Percentiles rank a stretch among this genome's conserved stretches.
These are phyloP conservation scores for Ilex asprella DNA, from an alignment of 257 asterid genomes.

Conservation along the genomic window DNA sequence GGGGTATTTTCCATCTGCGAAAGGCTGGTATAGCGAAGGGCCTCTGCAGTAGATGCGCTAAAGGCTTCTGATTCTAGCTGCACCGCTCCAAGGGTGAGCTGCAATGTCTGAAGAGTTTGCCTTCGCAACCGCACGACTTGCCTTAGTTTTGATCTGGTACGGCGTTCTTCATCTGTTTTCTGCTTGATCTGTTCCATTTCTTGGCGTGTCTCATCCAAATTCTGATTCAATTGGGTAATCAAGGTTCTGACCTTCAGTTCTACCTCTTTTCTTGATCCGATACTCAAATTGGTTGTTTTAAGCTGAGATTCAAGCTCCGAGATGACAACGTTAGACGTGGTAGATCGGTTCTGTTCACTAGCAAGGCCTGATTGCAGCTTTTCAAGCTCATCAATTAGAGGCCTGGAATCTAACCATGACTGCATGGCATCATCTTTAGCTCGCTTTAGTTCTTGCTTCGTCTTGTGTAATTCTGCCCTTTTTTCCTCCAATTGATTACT, in stretches of 20 bases:
- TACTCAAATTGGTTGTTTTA: slow-evolving; percentile 19
- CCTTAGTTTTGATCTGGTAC: slow-evolving; percentile 30
- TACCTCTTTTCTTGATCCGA: slow-evolving; percentile 36
- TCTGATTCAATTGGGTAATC: slow-evolving; percentile 29
- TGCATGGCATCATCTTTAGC: slow-evolving; percentile 62
- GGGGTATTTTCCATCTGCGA: slow-evolving; percentile 14
- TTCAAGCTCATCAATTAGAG: slow-evolving; percentile 56
- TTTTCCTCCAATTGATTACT: slow-evolving; percentile 12
- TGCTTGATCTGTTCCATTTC: slow-evolving; percentile 37
- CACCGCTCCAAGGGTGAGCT: slow-evolving; percentile 43
- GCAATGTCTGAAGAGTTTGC: slow-evolving; percentile 45
- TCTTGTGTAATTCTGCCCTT: slow-evolving; percentile 28
- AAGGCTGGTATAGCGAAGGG: slow-evolving; percentile 25
- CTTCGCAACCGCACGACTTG: slow-evolving; percentile 30
- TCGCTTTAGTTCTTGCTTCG: slow-evolving; percentile 33
- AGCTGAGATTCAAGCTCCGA: slow-evolving; percentile 39
- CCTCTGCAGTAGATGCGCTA: slow-evolving; percentile 39
- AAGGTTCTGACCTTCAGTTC: slow-evolving; percentile 21
- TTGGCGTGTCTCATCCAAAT: slow-evolving; percentile 28
- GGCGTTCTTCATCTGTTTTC: slow-evolving; percentile 36
- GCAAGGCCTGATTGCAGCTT: slow-evolving; percentile 40
- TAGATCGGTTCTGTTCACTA: slow-evolving; percentile 17
- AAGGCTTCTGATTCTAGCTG: slow-evolving; percentile 41
- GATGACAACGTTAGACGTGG: slow-evolving; percentile 13
- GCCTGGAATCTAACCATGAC: slow-evolving; percentile 63